Percentiles rank a stretch among this genome's conserved stretches.
Conservation (phyloP, 1,284 basidiomycete species). For the Trichosporon coremiiforme region DNA sequence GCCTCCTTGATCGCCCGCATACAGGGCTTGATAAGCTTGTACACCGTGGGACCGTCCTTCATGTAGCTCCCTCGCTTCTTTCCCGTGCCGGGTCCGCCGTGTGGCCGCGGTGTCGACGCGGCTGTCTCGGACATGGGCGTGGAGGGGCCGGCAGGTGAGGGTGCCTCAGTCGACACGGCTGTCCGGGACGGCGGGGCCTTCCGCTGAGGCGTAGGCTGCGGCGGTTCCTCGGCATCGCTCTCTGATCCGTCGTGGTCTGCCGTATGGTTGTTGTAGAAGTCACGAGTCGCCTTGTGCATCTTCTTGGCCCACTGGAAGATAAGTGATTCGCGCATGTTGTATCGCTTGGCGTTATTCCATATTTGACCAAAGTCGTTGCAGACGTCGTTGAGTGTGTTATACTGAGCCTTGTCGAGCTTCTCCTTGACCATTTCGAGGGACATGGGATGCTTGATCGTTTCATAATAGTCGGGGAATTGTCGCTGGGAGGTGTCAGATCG, state of each 20-base stretch:
- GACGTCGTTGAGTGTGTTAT: constrained; percentile 45
- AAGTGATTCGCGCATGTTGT: constrained; percentile 53
- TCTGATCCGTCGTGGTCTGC: constrained; percentile 26
- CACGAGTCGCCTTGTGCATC: constrained; percentile 51
- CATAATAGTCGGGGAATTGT: constrained; percentile 54
- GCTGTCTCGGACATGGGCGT: constrained; percentile 22
- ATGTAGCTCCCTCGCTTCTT: constrained; percentile 46
- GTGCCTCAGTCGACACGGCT: constrained; percentile 18
- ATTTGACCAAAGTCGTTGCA: constrained; percentile 49
- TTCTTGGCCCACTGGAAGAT: constrained; percentile 54
- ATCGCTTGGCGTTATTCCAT: constrained; percentile 54
- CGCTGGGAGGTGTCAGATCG: constrained; percentile 33
- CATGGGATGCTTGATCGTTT: constrained; percentile 53
- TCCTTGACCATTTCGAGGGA: constrained; percentile 47
- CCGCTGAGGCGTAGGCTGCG: constrained; percentile 24
- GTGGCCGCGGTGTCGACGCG: constrained; percentile 18
- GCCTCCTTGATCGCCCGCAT: constrained; percentile 48
- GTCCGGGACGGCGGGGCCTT: constrained; percentile 26
- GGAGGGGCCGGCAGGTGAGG: constrained; percentile 27
- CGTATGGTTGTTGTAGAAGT: constrained; percentile 36
- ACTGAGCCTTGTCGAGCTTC: constrained; percentile 41
- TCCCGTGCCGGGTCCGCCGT: constrained; percentile 28
- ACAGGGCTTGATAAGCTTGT: constrained; percentile 54
- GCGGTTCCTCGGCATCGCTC: constrained; percentile 27
- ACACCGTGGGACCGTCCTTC: constrained; percentile 52